Evolutionary conservation across 208 protist species (phyloP), one percentile per base, ranked within the genome.

Genomic region (Sergeia podlipaevii): DNA sequence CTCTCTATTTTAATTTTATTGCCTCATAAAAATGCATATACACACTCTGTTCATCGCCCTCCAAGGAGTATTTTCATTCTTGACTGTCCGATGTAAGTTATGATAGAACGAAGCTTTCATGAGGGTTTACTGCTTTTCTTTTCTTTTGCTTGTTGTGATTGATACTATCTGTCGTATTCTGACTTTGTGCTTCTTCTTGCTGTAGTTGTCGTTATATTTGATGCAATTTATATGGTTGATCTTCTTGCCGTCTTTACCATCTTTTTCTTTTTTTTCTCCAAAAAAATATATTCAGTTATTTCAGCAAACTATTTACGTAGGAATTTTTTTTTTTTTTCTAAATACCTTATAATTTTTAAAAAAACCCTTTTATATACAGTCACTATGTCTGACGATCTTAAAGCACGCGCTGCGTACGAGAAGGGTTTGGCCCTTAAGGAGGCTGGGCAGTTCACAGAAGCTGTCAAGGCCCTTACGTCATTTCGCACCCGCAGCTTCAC

Each of bases 401-500:
- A 75, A 26, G 59, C 57, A 26, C 70, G 70, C 58, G 70, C 67
- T n/a, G 51, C 65, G 39, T 70, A 76, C 41, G 60, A 53, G 24
- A 85, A 89, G 71, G 77, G 65, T 15, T 56, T 70, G 45, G 66
- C 74, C 30, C 65, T 85, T n/a, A 46, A 73, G 65, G 58, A 46
- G 17, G 66, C 47, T 34, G 53, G 67, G 15, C 58, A 83, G 36
- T 66, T 70, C 38, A 71, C 66, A 33, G 72, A 80, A 2, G 81
- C 81, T 23, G 74, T 89, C 50, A 67, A 69, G 2, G 68, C 60
- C 5, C 62, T 86, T 3, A 36, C 73, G 1, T 70, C 63, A n/a
- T 54, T 77, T 32, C 53, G 57, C 45, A 59, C 32, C 33, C 65
- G 74, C 27, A 60, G 64, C 33, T 78, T 72, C 20, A 73, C 63